phyloP scores from a whole-genome alignment of 2,329 filamentous ascomycete genomes.

The Cadophora luteo-olivacea region DNA sequence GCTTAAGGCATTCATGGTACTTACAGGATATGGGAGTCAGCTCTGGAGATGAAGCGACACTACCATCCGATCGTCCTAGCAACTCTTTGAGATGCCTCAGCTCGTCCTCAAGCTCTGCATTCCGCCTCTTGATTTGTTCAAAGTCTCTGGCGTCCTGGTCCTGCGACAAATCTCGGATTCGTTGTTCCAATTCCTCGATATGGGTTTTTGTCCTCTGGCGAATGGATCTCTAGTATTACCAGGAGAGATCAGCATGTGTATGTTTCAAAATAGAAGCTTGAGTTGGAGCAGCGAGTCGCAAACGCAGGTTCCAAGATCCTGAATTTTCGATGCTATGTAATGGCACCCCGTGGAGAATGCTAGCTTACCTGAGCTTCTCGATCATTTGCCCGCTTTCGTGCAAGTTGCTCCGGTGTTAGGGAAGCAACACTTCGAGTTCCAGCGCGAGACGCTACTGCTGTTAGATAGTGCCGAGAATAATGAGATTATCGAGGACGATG shows the following conservation, averaged over 20 bases:
- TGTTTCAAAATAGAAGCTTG: not conserved
- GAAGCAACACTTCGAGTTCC: conserved; percentile 82
- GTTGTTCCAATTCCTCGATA: conserved; percentile 78
- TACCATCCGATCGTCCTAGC: conserved; percentile 29
- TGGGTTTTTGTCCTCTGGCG: conserved; percentile 84
- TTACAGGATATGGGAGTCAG: conserved; percentile 19
- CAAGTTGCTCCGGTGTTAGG: conserved; percentile 84
- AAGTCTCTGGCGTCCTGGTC: conserved; percentile 56
- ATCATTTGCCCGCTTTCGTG: conserved; percentile 89
- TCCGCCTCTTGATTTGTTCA: conserved; percentile 58
- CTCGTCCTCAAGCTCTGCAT: conserved; percentile 61
- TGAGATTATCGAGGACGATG: not conserved
- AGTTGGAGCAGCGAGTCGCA: not conserved
- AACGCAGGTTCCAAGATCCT: not conserved
- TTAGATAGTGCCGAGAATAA: conserved; percentile 24
- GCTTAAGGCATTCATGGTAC: conserved; percentile 4
- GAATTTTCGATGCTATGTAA: not conserved
- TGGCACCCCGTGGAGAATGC: conserved; percentile 60
- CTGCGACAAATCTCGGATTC: conserved; percentile 73
- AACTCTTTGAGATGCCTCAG: conserved; percentile 44
- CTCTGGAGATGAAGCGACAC: conserved; percentile 25
- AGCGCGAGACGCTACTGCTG: conserved; percentile 44
- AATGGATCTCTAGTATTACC: conserved; percentile 69
- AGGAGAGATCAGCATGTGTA: not conserved
- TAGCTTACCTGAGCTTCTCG: conserved; percentile 75